Evolutionary conservation across 306 rosid genomes (phyloP).

Genomic region (Sindora glabra): DNA sequence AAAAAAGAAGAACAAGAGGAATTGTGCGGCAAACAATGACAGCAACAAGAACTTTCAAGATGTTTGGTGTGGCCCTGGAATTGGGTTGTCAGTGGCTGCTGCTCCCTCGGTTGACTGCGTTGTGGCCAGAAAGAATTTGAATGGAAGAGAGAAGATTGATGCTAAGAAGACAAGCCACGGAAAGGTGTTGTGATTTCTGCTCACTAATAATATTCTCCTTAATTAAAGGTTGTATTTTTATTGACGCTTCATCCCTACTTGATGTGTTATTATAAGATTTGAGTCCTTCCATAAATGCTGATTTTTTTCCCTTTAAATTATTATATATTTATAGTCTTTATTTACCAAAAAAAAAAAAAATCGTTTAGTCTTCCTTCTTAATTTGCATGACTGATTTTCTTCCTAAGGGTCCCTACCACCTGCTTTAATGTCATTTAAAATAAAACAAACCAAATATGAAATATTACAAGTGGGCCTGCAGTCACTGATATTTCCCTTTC

Average conservation of each 20-base stretch:
- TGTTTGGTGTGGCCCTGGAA: conserved; percentile 97
- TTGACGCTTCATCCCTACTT: neutral
- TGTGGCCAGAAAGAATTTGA: conserved; percentile 57
- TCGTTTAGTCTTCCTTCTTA: neutral
- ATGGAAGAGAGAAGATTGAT: conserved; percentile 74
- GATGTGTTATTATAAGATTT: too few species aligned
- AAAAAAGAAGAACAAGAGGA: conserved; percentile 50
- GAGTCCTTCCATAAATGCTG: neutral
- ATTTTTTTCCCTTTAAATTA: neutral
- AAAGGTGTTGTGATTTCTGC: conserved; percentile 37
- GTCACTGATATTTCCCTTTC: neutral
- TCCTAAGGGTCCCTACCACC: neutral
- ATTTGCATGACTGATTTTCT: too few species aligned
- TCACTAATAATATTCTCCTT: neutral
- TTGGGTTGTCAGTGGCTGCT: conserved; percentile 66
- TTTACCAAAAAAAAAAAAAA: neutral
- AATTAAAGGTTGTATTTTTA: neutral
- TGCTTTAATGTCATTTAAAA: neutral
- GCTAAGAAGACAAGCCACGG: conserved; percentile 50
- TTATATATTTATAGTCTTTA: too few species aligned
- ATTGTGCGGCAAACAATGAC: neutral
- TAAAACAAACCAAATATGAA: neutral
- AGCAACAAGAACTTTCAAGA: conserved; percentile 54
- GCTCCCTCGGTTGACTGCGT: conserved; percentile 75
- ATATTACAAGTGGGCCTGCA: neutral